Evolutionary conservation across 139 green algal genomes (phyloP), one percentile per base, ranked within the genome.

Genomic region (Zygnema cylindricum): DNA sequence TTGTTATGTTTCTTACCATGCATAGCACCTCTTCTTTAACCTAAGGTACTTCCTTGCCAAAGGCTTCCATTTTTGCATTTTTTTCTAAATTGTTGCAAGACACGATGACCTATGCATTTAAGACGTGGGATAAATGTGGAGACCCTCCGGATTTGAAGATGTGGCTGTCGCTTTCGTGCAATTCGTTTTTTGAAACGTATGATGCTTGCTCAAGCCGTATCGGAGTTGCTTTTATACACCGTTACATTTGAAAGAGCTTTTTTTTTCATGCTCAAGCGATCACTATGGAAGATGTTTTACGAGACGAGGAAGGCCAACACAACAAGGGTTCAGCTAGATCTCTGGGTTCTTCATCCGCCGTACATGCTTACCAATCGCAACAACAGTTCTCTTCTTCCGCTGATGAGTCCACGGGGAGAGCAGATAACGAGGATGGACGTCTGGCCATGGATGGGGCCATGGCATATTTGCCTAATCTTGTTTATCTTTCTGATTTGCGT

Each of bases 401-500:
- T 23, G 38, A 41, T 11, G 38, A 43, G 71, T 11, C 7, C 16
- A 79, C 71, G 16, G 38, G 36, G 16, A 79, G 71, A 16, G 38
- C 11, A 79, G 71, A 43, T 3, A 11, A n/a, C 7, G 36, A 79
- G 11, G 16, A 79, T 41, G 71, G 38, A 16, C 71, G 36, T 79
- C 7, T 11, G 16, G 71, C 7, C 7, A 43, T 54, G 38, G 38
- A 43, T n/a, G 38, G 11, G 11, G 38, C 11, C 71, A 79, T 79
- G 21, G 7, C 71, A 7, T 79, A 79, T 16, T 43, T 79, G 36
- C 71, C 71, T 43, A 79, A 79, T 79, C 36, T 41, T 43, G 71
- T 79, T 40, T 79, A 79, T 79, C 71, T 79, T 43, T 79, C 36
- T 79, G 36, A 54, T 79, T 43, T 41, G 38, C 71, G 71, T 7